phyloP scores from a whole-genome alignment of 2,329 filamentous ascomycete genomes.

The Trichoderma aggressivum region DNA sequence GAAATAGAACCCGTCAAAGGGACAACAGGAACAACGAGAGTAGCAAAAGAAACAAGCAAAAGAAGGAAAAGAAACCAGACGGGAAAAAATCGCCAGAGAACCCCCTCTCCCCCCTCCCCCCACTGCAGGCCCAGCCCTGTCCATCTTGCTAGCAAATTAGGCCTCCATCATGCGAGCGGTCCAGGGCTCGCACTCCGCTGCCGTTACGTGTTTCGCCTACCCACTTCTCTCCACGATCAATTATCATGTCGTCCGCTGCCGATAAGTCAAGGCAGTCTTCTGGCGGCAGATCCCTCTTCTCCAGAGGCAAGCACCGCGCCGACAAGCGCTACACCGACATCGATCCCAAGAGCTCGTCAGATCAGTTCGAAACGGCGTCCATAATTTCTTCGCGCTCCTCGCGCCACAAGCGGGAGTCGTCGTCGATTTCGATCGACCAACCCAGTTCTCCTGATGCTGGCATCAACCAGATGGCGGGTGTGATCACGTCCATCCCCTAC shows the following conservation, averaged over 20 bases:
- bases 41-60: background rate
- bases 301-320: constrained; percentile 74
- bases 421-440: constrained; percentile 67
- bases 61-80: background rate
- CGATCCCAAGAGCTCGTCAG: constrained; percentile 55
- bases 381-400: constrained; percentile 66
- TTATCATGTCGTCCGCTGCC: constrained; percentile 60
- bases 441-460: constrained; percentile 61
- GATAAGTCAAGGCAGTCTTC: constrained; percentile 82
- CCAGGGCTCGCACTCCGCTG: constrained; percentile 35
- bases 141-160: constrained; percentile 18
- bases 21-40: background rate
- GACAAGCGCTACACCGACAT: constrained; percentile 59
- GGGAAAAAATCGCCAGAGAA: background rate
- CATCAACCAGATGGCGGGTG: constrained; percentile 71
- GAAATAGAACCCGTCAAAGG: background rate
- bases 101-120: background rate
- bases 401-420: constrained; percentile 71
- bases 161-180: constrained; percentile 40
- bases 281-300: constrained; percentile 76
- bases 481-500: constrained; percentile 86
- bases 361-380: constrained; percentile 58
- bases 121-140: constrained; percentile 18
- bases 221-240: constrained; percentile 19
- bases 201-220: constrained; percentile 34